Evolutionary conservation across 2,329 filamentous ascomycete genomes (phyloP).

Genomic region (Diplodia corticola): DNA sequence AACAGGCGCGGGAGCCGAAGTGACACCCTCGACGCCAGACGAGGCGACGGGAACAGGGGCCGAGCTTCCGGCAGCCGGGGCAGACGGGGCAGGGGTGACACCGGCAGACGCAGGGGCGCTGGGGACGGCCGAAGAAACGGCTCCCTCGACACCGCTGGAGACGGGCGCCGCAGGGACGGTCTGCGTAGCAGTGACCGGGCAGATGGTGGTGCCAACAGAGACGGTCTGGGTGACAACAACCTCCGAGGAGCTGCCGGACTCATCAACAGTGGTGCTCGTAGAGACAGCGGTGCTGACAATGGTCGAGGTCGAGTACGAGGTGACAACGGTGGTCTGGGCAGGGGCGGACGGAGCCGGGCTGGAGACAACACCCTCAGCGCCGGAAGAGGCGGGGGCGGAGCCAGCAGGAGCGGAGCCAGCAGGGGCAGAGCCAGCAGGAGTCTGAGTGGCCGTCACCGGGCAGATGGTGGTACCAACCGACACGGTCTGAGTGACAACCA

Average conservation of each 20-base stretch:
- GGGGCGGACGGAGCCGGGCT: neutral
- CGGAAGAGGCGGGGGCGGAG: slow-evolving; percentile 6
- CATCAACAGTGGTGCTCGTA: neutral
- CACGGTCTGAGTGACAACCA: slow-evolving; percentile 15
- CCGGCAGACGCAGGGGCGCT: slow-evolving; percentile 27
- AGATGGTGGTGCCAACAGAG: slow-evolving; percentile 16
- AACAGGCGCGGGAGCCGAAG: slow-evolving; percentile 4
- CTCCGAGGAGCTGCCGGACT: slow-evolving; percentile 23
- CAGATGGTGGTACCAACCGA: slow-evolving; percentile 44
- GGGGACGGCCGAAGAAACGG: neutral
- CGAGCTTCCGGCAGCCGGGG: slow-evolving; percentile 1
- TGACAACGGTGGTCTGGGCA: slow-evolving; percentile 14
- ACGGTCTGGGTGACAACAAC: slow-evolving; percentile 15
- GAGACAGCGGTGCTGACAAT: slow-evolving; percentile 7
- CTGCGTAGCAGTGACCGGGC: slow-evolving; percentile 27
- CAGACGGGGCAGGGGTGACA: slow-evolving; percentile 24
- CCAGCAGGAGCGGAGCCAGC: neutral
- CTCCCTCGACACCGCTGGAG: slow-evolving; percentile 10
- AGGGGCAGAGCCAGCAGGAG: neutral
- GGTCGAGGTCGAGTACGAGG: slow-evolving; percentile 44
- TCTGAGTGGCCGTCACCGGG: slow-evolving; percentile 18
- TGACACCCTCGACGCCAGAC: neutral
- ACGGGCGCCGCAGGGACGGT: slow-evolving; percentile 16
- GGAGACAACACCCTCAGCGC: neutral
- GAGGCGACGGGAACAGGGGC: neutral